Percentiles rank a stretch among this genome's conserved stretches.
Evolutionary conservation across 1,284 basidiomycete species (phyloP).

Genomic region (Psilocybe mexicana): DNA sequence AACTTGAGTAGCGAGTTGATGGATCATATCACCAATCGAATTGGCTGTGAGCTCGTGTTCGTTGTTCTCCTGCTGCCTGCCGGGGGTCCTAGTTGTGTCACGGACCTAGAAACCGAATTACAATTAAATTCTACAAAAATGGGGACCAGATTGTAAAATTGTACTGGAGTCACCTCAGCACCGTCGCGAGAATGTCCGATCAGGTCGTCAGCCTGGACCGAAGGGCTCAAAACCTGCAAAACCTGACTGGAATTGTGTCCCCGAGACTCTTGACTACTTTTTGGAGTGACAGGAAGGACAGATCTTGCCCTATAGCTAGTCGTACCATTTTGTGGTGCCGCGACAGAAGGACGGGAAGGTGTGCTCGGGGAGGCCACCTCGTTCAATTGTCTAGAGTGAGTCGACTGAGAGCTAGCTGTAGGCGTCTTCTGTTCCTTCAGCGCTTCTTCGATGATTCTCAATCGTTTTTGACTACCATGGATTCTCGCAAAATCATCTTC

Average conservation of each 20-base stretch:
- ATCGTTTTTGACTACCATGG: background rate
- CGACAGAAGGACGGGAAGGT: background rate
- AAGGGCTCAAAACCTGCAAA: too few relatives aligned
- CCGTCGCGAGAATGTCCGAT: too few relatives aligned
- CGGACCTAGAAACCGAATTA: background rate
- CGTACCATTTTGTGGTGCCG: background rate
- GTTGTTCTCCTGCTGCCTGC: background rate
- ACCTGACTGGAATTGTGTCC: background rate
- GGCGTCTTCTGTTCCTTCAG: background rate
- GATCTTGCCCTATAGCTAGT: background rate
- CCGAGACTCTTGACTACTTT: background rate
- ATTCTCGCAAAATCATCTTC: background rate
- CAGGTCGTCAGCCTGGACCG: too few relatives aligned
- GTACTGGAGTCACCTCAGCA: background rate
- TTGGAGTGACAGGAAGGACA: background rate
- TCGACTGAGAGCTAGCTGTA: background rate
- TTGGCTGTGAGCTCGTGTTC: background rate
- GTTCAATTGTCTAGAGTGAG: background rate
- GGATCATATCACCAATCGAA: background rate
- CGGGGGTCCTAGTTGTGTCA: background rate
- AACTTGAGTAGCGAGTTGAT: constrained; percentile 1
- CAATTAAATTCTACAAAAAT: background rate
- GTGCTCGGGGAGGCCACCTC: background rate
- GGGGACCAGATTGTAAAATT: background rate
- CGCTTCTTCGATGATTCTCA: background rate